Conservation (phyloP, 306 rosid species). For the Malus fusca region DNA sequence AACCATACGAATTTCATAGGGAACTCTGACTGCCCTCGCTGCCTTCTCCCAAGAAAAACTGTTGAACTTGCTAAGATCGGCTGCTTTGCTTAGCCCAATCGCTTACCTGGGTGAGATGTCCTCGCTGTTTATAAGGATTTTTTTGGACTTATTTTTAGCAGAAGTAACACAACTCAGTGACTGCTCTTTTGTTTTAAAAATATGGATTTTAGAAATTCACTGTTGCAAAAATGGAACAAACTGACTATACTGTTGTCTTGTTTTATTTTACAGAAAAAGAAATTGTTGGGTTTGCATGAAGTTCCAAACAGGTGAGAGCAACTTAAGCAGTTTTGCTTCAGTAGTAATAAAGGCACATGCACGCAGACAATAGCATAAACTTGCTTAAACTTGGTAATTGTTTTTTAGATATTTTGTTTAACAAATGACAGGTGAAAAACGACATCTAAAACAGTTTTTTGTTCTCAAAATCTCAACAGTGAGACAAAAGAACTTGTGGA, state of each 20-base stretch:
- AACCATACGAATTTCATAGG: constrained; percentile 17
- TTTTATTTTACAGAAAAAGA: constrained; percentile 29
- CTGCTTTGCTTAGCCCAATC: constrained; percentile 56
- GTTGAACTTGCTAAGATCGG: constrained; percentile 41
- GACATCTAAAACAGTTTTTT: neutral
- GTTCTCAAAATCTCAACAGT: neutral
- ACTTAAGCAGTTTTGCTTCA: neutral
- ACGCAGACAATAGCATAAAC: neutral
- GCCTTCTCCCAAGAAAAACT: constrained; percentile 44
- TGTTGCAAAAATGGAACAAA: neutral
- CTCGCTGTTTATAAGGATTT: constrained; percentile 35
- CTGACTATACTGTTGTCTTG: neutral
- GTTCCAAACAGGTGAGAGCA: constrained; percentile 42
- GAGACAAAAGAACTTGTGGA: neutral
- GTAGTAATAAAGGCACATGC: neutral
- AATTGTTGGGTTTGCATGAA: constrained; percentile 38
- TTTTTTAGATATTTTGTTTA: no score
- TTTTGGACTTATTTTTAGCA: constrained; percentile 33
- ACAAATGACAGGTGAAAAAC: neutral
- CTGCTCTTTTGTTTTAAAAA: neutral
- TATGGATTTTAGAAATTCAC: neutral
- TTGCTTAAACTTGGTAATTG: no score
- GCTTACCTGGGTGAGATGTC: constrained; percentile 47
- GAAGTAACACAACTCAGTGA: constrained; percentile 24
- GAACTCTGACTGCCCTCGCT: constrained; percentile 53